Evolutionary conservation across 495 filamentous ascomycete species (phyloP), one percentile per base, ranked within the genome.

Genomic region (Penicillium soppii): DNA sequence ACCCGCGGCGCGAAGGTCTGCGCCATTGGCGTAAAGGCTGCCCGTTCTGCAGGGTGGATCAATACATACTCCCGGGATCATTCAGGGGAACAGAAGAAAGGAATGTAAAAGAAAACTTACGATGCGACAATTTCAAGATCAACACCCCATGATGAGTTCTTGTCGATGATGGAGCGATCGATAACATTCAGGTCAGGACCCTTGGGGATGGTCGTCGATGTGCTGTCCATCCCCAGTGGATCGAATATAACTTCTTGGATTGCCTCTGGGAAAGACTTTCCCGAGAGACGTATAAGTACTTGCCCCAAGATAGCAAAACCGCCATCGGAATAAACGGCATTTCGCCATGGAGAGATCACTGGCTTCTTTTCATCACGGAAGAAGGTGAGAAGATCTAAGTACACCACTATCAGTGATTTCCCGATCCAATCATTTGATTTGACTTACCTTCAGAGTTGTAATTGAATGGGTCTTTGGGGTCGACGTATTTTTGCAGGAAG

Each of bases 231-330:
- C 0, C 57, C 58, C 8, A 83, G 64, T 5, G 70, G 72, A 5
- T 54, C 30, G 21, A 77, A 53, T 2, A 82, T 13, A 22, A 55
- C 52, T 1, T 68, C 55, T 37, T 78, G 38, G 12, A 83, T 55
- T 53, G 76, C 66, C 0, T 63, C 40, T 15, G 64, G 37, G 44
- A 76, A 80, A 3, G 33, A 43, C 41, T 67, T 72, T 10, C 71
- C 69, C 6, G 71, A 72, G 45, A 82, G 78, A 45, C 59, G 62
- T 46, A 80, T 75, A 40, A 82, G 67, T 0, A 75, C 77, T 50
- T 82, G 80, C 0, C 69, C 72, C 10, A 82, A 59, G 46, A 82
- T 68, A 8, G 48, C 39, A 21, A 36, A 51, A 0, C 48, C 48
- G 8, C 38, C 48, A 27, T 51, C 48, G 7, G 48, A 44, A 21